Evolutionary conservation across 225 moss, liverwort and hornwort species (phyloP).

Genomic region (Thuidium tamariscinum): DNA sequence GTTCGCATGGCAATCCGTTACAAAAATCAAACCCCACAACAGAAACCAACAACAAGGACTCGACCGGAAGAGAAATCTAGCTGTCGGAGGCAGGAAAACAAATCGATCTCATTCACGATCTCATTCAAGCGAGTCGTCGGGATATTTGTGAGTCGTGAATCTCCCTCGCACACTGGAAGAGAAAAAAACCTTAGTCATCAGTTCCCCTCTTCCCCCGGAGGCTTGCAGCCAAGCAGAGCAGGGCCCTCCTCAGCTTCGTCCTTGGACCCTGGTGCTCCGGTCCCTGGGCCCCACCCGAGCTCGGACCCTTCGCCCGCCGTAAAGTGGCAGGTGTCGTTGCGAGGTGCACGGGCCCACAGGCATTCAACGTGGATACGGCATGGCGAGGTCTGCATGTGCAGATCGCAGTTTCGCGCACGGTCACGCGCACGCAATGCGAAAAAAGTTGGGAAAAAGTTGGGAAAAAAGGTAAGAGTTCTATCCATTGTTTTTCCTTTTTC

Average conservation of each 20-base stretch:
- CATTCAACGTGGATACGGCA: neutral
- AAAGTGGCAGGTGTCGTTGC: constrained; percentile 6
- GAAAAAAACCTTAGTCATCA: neutral
- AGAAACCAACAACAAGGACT: too few species aligned
- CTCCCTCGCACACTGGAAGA: neutral
- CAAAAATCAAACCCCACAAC: neutral
- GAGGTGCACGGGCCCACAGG: neutral
- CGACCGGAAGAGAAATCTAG: neutral
- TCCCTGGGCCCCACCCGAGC: neutral
- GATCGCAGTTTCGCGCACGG: neutral
- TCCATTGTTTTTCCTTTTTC: too few species aligned
- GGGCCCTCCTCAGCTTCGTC: neutral
- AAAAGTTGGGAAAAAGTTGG: neutral
- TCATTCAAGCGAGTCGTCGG: neutral
- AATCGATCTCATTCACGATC: neutral
- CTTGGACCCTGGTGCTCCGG: neutral
- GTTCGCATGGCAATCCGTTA: neutral
- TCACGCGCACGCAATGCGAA: neutral
- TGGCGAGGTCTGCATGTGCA: constrained; percentile 1
- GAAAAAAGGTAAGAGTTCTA: neutral
- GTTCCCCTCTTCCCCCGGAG: neutral
- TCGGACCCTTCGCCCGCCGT: neutral
- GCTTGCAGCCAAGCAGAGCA: neutral
- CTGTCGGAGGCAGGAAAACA: neutral
- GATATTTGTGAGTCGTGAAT: neutral